Evolutionary conservation across 2,329 filamentous ascomycete species (phyloP).

Genomic region (Colletotrichum falcatum): DNA sequence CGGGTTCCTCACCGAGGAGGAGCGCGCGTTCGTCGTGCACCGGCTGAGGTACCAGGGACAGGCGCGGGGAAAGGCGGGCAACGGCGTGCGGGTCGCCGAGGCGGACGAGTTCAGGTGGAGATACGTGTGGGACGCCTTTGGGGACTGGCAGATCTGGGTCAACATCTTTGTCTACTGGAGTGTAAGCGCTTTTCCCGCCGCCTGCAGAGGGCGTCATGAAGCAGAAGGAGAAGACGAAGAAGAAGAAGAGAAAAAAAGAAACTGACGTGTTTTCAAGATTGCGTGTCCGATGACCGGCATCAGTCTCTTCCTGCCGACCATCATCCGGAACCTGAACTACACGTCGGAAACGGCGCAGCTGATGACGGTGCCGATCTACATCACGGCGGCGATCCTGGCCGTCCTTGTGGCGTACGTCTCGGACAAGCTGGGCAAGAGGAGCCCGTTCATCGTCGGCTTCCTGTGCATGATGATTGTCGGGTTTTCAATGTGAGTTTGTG

Average conservation of each 20-base stretch:
- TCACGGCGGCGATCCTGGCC: constrained; percentile 72
- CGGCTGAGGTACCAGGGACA: constrained; percentile 75
- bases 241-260: no score
- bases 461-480: constrained; percentile 67
- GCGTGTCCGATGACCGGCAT: constrained; percentile 67
- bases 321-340: constrained; percentile 71
- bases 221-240: no score
- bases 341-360: constrained; percentile 70
- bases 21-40: constrained; percentile 77
- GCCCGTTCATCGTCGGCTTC: constrained; percentile 67
- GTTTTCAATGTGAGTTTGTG: constrained; percentile 62
- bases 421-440: constrained; percentile 64
- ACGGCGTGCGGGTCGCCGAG: constrained; percentile 61
- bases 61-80: constrained; percentile 35
- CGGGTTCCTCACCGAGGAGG: constrained; percentile 76
- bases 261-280: constrained; percentile 50
- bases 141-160: constrained; percentile 83
- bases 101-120: constrained; percentile 81
- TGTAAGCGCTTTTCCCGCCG: constrained; percentile 55
- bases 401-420: constrained; percentile 66
- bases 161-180: constrained; percentile 74
- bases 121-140: constrained; percentile 79
- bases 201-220: constrained; percentile 43
- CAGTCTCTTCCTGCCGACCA: constrained; percentile 72
- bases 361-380: constrained; percentile 71